Percentiles rank a stretch among this genome's conserved stretches.
Evolutionary conservation across 441 rosid species (phyloP).

Genomic region (Gossypium davidsonii): DNA sequence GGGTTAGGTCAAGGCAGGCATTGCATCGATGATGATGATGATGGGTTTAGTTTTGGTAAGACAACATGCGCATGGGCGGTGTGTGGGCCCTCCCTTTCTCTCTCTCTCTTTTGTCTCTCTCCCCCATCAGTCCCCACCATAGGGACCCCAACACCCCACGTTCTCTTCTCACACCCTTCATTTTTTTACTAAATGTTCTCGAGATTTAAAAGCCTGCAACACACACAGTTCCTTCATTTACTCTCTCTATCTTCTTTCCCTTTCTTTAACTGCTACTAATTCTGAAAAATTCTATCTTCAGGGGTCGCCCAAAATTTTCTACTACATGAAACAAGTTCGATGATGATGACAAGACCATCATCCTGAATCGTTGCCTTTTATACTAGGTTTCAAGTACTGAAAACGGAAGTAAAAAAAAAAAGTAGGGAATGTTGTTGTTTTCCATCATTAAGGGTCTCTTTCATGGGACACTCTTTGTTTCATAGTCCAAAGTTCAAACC

Average conservation of each 20-base stretch:
- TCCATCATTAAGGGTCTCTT: neutral
- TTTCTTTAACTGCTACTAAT: neutral
- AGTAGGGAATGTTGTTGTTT: neutral
- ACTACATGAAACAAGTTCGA: neutral
- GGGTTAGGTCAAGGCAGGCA: conserved; percentile 42
- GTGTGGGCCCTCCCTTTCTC: conserved; percentile 38
- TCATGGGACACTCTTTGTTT: conserved; percentile 5
- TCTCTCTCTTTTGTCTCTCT: conserved; percentile 29
- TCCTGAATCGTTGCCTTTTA: neutral
- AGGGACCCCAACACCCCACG: conserved; percentile 23
- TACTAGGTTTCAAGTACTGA: no score
- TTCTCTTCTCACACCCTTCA: neutral
- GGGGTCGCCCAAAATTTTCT: neutral
- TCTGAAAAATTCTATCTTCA: neutral
- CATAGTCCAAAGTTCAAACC: neutral
- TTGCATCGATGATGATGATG: conserved; percentile 24
- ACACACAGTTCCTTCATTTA: conserved; percentile 20
- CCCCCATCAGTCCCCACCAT: neutral
- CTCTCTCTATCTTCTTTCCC: neutral
- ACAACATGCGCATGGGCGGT: conserved; percentile 83
- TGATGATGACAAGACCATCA: neutral
- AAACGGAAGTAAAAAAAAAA: neutral
- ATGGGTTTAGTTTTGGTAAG: conserved; percentile 46
- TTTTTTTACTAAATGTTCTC: conserved; percentile 10
- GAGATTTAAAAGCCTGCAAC: conserved; percentile 6